Evolutionary conservation across 805 yeast species (phyloP).

Genomic region (Saturnispora sekii): DNA sequence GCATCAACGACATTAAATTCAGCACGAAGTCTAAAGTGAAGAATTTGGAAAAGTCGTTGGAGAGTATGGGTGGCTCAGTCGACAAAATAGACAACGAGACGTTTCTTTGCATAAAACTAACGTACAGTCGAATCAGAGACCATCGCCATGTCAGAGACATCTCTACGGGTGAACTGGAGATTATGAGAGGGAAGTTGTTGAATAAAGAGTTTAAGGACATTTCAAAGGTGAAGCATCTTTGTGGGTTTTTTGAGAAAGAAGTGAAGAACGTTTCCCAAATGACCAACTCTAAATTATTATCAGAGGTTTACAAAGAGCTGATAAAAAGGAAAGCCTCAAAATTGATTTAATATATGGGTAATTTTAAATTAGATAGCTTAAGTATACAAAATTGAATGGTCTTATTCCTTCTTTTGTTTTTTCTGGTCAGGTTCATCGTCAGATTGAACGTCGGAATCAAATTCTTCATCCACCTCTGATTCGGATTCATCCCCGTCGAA

Average conservation of each 20-base stretch:
- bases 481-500: constrained; percentile 41
- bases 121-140: constrained; percentile 4
- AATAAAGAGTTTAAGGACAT: constrained; percentile 7
- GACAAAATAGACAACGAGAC: no score
- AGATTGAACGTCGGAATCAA: constrained; percentile 5
- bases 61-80: no score
- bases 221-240: constrained; percentile 7
- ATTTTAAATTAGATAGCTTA: not conserved
- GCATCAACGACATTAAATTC: not conserved
- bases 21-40: no score
- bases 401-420: constrained; percentile 12
- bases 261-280: constrained; percentile 1
- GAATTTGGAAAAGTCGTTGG: no score
- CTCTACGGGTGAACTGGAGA: constrained; percentile 1
- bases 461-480: constrained; percentile 68
- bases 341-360: not conserved
- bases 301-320: constrained; percentile 5
- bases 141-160: constrained; percentile 3
- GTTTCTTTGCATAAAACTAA: not conserved
- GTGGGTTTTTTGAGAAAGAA: constrained; percentile 9
- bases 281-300: constrained; percentile 4
- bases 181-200: not conserved
- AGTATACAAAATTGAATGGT: not conserved
- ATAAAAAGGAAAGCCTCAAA: constrained; percentile 3
- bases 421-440: constrained; percentile 11